Evolutionary conservation across 1,284 basidiomycete genomes (phyloP), one percentile per base, ranked within the genome.

Genomic region (Agaricales sp.): DNA sequence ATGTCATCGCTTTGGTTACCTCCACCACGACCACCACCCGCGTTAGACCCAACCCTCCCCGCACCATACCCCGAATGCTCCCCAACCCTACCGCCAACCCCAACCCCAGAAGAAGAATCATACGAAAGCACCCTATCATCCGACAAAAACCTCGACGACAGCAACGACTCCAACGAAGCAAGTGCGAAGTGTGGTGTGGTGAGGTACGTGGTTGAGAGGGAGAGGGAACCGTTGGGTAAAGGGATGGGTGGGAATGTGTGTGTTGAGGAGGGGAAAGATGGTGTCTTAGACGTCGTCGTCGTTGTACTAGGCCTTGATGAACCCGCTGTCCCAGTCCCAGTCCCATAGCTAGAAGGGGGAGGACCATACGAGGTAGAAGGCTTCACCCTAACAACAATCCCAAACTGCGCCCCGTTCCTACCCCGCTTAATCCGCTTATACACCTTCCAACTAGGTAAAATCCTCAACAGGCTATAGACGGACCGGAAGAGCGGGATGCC

Each of bases 401-500:
- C 65, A 23, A 86, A 59, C 48, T 68, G 67, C 49, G 65, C 60
- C 3, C 72, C 73, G 35, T 67, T 71, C 51, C 71, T 68, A 51
- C 63, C 67, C 51, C 78, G 66, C 48, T 78, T 69, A 23, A 86
- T 64, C 39, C 77, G 76, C 57, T 77, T 77, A 58, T 75, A 73
- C 35, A 87, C 70, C 58, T 77, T 80, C 84, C 85, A 89, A 1
- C 80, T 68, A 19, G 87, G 87, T 4, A 88, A 69, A 20, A 86
- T 71, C 48, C 83, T 73, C 43, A 88, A 68, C 38, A 89, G 63
- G 25, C 77, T 81, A 65, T 73, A 90, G 3, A 88, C 61, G 59
- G 82, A 84, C 47, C 87, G 74, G 66, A 89, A 88, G 35, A 87
- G 71, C 37, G 82, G 75, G 57, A 90, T 88, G 23, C 81, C 78